Base-by-base conservation (phyloP, 129 eudicot species). In the Chrysanthemum lavandulifolium region DNA sequence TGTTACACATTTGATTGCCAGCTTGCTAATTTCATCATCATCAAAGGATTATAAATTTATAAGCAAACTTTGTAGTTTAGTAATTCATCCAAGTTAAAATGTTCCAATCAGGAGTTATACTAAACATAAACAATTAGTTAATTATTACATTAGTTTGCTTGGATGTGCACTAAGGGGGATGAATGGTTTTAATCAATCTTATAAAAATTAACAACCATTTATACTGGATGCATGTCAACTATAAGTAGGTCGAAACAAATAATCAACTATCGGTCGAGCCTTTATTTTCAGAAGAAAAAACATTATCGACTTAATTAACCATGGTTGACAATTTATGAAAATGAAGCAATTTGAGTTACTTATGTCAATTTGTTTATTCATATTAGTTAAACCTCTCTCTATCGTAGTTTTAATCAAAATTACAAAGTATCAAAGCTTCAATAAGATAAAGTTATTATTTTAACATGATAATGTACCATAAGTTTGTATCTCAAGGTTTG, bases 51-150 rank as follows among this genome's bases (percentile, higher is more conserved):
- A 43, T 65, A 66, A 65, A 66, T 18, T 18, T 14, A n/a, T 66
- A 75, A 14, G 15, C 14, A 69, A 23, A 23, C 13, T 67, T 76
- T 67, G 52, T 76, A 76, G 66, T 67, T 76, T 76, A 67, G 68
- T 76, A 23, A 21, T 54, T 75, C 50, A 47, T 66, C 23, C 50
- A 75, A 75, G 73, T 23, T 75, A 55, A 76, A 57, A 47, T 67
- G 80, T 76, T 56, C 68, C 80, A 76, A 76, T 76, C 80, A 76
- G 56, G 73, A 66, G 14, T 57, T 67, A 55, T 67, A 67, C 6
- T 76, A 67, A 56, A 27, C 68, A 51, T 76, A 61, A 67, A 21
- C 47, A 75, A 51, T 45, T 25, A 27, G 23, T 40, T 65, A 55
- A 67, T 23, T 66, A 67, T 57, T 43, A 43, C 57, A 75, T 66